Conservation (phyloP, 2,329 filamentous ascomycete species). For the Chaetomium globosum region DNA sequence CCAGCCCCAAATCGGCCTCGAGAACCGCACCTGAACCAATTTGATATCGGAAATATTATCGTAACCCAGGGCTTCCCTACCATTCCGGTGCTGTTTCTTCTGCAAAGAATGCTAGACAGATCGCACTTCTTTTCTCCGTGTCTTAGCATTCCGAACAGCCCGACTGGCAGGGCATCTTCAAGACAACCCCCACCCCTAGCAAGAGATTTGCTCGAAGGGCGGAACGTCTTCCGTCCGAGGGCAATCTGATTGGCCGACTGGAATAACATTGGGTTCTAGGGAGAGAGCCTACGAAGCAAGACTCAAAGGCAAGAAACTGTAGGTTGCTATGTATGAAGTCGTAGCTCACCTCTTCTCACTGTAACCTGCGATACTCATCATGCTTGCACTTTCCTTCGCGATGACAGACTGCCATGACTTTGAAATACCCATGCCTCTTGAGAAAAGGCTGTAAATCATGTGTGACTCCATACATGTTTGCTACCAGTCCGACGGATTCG, state of each 20-base stretch:
- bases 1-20: not conserved
- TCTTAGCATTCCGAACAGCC: constrained; percentile 17
- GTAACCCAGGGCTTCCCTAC: not conserved
- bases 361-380: too few relatives aligned
- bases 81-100: constrained; percentile 11
- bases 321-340: too few relatives aligned
- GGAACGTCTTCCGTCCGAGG: not conserved
- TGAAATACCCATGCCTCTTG: too few relatives aligned
- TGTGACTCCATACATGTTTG: too few relatives aligned
- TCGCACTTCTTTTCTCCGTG: constrained; percentile 1
- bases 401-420: too few relatives aligned
- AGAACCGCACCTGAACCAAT: not conserved
- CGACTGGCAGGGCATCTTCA: not conserved
- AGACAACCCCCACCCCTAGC: not conserved
- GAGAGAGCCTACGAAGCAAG: too few relatives aligned
- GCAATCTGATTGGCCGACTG: not conserved
- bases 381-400: too few relatives aligned
- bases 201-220: not conserved
- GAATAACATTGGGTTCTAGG: not conserved
- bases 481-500: too few relatives aligned
- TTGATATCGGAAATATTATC: not conserved
- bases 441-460: too few relatives aligned
- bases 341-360: too few relatives aligned
- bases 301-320: too few relatives aligned
- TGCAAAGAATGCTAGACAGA: constrained; percentile 23